Evolutionary conservation across 2,329 filamentous ascomycete species (phyloP), one percentile per base, ranked within the genome.

Genomic region (Aspergillus felis): DNA sequence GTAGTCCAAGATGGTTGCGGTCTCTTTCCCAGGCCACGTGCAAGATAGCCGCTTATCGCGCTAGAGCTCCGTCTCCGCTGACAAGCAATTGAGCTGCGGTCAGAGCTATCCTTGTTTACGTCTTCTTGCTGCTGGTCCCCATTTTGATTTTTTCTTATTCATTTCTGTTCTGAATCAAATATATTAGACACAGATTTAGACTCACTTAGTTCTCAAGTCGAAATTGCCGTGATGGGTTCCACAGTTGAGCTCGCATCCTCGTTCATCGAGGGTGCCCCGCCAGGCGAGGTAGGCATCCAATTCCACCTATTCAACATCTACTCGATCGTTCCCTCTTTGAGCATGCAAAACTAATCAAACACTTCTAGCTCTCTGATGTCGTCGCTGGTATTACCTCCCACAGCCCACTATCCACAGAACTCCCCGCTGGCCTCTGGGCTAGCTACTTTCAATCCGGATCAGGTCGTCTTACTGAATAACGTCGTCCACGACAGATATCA

Each of bases 201-300:
- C 7, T 38, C 27, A 4, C 12, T 9, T n/a, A 25, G 17, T 10
- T 20, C 25, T 9, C 25, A 24, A 51, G 10, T n/a, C 7, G 1
- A 28, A 20, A 32, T 54, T 32, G 17, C 47, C 42, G 56, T 50
- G 46, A 81, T 80, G 78, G 61, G 75, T 35, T 77, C 78, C n/a
- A 75, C 74, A 22, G 65, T 85, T 62, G 81, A 84, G 60, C 86
- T 87, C 56, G 81, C 91, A 64, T 89, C 92, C 65, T 88, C 92
- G 53, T 99, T 97, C 75, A 88, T 99, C 64, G 88, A 96, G 79
- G 91, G 91, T 71, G 92, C 94, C 68, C 94, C 94, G 50, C 94
- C 94, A 24, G 94, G 94, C 81, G 94, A 99, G 89, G 93, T 96
- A 85, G 49, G 48, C 58, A 53, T 53, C 27, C 46, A 29, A 42